Conservation (phyloP, 2,329 filamentous ascomycete genomes). For the Aspergillus calidoustus region DNA sequence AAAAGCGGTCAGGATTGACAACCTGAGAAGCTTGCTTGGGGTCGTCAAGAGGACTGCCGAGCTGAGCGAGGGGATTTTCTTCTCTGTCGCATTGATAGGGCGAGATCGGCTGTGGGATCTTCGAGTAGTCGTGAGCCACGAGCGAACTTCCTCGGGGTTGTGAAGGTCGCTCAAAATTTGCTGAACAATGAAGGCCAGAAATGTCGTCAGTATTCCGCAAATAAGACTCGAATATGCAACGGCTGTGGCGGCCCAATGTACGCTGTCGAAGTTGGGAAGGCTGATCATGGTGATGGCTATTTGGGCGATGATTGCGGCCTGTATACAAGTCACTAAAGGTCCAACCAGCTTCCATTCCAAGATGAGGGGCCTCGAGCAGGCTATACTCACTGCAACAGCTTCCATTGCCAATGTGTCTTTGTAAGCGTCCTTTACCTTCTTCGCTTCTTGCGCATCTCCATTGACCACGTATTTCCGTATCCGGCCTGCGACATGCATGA, state of each 20-base stretch:
- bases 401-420: background rate
- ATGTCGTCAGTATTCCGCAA: background rate
- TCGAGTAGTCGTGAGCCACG: background rate
- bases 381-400: background rate
- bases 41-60: background rate
- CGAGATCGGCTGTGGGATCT: background rate
- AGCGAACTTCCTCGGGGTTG: background rate
- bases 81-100: background rate
- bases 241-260: background rate
- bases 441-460: background rate
- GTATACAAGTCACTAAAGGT: background rate
- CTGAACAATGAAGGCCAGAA: background rate
- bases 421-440: background rate
- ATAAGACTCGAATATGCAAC: background rate
- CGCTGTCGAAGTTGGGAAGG: background rate
- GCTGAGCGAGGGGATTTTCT: background rate
- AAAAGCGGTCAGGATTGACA: background rate
- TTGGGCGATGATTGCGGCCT: background rate
- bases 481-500: background rate
- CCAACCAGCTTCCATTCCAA: no score
- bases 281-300: background rate
- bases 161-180: background rate
- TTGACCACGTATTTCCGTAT: background rate
- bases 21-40: background rate
- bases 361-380: no score